Conservation (phyloP, 805 yeast genomes). For the Hanseniaspora osmophila region DNA sequence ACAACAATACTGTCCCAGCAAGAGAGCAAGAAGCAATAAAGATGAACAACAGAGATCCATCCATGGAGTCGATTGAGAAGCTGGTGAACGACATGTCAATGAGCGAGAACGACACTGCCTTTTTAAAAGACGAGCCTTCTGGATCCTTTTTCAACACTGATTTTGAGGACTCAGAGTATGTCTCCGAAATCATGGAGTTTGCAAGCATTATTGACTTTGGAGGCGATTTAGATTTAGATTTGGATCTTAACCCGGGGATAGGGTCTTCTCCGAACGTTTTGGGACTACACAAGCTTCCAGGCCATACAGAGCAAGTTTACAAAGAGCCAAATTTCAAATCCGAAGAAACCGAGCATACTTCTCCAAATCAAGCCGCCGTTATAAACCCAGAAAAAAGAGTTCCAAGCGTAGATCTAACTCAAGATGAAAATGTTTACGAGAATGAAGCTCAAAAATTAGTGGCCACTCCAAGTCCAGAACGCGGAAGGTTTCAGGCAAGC, state of each 20-base stretch:
- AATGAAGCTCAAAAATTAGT: not conserved
- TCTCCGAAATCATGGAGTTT: constrained; percentile 30
- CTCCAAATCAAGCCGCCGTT: too few relatives aligned
- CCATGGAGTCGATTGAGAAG: too few relatives aligned
- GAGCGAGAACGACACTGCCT: not conserved
- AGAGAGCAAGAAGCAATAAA: too few relatives aligned
- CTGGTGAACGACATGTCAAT: too few relatives aligned
- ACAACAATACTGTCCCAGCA: too few relatives aligned
- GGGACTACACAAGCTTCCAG: not conserved
- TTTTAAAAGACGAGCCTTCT: not conserved
- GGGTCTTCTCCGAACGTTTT: not conserved
- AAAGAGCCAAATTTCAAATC: too few relatives aligned
- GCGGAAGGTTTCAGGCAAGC: not conserved
- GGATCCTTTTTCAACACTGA: constrained; percentile 1
- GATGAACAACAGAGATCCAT: too few relatives aligned
- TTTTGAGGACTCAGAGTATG: constrained; percentile 22
- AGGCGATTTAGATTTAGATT: constrained; percentile 25
- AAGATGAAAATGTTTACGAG: too few relatives aligned
- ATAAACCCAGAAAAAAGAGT: too few relatives aligned
- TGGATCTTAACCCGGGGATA: constrained; percentile 13
- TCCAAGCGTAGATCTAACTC: too few relatives aligned
- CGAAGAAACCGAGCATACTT: too few relatives aligned
- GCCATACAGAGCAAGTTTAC: not conserved
- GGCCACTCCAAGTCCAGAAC: not conserved
- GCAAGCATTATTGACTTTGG: constrained; percentile 34